Percentiles rank a stretch among this genome's conserved stretches.
Evolutionary conservation across 2,329 filamentous ascomycete genomes (phyloP).

Genomic region (Ophiobolus disseminans): DNA sequence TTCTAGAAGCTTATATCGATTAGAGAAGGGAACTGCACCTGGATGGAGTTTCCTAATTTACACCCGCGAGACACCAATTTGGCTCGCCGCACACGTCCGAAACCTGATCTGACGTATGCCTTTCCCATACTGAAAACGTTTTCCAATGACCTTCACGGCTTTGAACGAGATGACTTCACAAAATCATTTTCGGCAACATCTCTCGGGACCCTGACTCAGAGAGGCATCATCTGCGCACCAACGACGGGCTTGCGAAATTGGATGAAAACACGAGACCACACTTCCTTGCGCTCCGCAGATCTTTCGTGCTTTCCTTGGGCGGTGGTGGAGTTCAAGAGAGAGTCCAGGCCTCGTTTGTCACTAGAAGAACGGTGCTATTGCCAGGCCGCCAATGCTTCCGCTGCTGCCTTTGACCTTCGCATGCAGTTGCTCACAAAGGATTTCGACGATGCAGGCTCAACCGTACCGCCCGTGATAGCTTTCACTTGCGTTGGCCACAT

Average conservation of each 20-base stretch:
- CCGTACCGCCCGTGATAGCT: slow-evolving; percentile 4
- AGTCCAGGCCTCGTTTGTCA: background rate
- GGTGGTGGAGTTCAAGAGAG: slow-evolving; percentile 12
- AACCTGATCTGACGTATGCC: slow-evolving; percentile 12
- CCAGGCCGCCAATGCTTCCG: slow-evolving; percentile 16
- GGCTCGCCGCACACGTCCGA: slow-evolving; percentile 2
- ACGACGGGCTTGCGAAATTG: slow-evolving; percentile 8
- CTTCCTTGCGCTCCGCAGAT: background rate
- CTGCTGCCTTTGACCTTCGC: slow-evolving; percentile 13
- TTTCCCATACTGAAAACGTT: slow-evolving; percentile 3
- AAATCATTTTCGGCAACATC: slow-evolving; percentile 1
- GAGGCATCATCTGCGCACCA: slow-evolving; percentile 5
- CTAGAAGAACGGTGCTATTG: slow-evolving; percentile 10
- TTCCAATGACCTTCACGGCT: background rate
- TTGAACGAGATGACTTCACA: slow-evolving; percentile 4
- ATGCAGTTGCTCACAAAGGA: slow-evolving; percentile 6
- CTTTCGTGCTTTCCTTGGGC: slow-evolving; percentile 16
- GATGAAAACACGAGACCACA: background rate
- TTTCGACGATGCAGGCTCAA: background rate
- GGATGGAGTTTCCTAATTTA: background rate
- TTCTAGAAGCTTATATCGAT: slow-evolving; percentile 6
- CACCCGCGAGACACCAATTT: background rate
- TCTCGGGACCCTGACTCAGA: background rate
- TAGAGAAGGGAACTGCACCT: background rate
- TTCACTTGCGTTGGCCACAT: slow-evolving; percentile 15